A percentile compares a stretch with the other conserved stretches of the same genome.
Conservation (phyloP, 1,139 yeast species). For the Blastobotrys arbuscula region DNA sequence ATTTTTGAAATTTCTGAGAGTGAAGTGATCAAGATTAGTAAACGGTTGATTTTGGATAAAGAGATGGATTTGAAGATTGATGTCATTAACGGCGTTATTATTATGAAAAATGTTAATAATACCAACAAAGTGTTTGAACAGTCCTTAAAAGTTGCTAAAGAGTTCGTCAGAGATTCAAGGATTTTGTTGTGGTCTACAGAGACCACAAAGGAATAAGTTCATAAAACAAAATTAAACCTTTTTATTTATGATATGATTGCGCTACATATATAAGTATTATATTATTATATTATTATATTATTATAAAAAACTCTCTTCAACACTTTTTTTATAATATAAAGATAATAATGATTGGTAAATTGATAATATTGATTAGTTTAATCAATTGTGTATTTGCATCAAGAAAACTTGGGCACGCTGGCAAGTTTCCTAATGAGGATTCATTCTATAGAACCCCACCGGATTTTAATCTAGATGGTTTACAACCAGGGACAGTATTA, state of each 20-base stretch:
- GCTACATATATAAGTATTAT: too few relatives aligned
- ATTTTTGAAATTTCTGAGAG: constrained; percentile 9
- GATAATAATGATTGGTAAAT: background rate
- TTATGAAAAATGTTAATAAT: background rate
- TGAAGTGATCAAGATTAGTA: constrained; percentile 6
- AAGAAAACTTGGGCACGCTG: background rate
- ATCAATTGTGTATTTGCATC: background rate
- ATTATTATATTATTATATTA: too few relatives aligned
- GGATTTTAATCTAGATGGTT: background rate
- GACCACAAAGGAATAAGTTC: too few relatives aligned
- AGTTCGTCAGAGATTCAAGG: constrained; percentile 3
- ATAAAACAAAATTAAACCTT: too few relatives aligned
- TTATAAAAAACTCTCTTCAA: background rate
- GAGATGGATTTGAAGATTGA: constrained; percentile 16
- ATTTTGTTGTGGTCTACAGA: constrained; percentile 6
- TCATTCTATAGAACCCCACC: background rate
- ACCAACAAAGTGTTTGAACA: background rate
- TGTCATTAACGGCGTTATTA: constrained; percentile 12
- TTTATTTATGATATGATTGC: too few relatives aligned
- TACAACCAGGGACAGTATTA: background rate
- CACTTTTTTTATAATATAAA: too few relatives aligned
- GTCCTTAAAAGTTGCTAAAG: constrained; percentile 2
- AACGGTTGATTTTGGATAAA: constrained; percentile 12
- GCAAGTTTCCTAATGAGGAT: background rate
- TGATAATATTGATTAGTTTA: background rate